Evolutionary conservation across 192 early-diverging fungal genomes (phyloP), one percentile per base, ranked within the genome.

Genomic region (Gamsiella multidivaricata): DNA sequence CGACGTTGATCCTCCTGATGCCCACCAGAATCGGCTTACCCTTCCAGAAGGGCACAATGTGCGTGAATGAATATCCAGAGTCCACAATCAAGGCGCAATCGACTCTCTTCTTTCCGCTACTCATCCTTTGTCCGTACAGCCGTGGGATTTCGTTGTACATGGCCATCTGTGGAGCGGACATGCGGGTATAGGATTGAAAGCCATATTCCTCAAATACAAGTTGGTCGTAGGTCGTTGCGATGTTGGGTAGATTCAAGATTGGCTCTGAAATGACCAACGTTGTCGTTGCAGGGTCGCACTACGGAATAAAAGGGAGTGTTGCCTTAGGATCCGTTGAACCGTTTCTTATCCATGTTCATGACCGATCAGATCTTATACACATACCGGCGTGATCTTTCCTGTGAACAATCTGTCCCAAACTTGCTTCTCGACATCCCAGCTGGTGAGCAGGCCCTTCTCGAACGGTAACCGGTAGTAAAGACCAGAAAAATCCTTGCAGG

Each of bases 191-290:
- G 0, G 83, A 64, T 3, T 79, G 26, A 72, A 96, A 96, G 51
- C 86, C 84, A 60, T 92, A 95, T 71, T 93, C 93, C 71, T 96
- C 95, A 84, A 94, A 96, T 12, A 93, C 75, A 5, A 96, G 85
- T 82, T 96, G 91, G 75, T 96, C 94, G 67, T 89, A 91, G 7
- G 82, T 70, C 17, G 86, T 74, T 54, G 89, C 90, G 46, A 95
- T 87, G 52, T 83, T 88, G 12, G 84, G 84, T 43, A 96, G 82
- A 79, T 96, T 96, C 64, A 95, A 89, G 46, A 85, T 85, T 18
- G 95, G 95, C 51, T 96, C 94, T 4, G 91, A 93, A 20, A 94
- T 53, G 8, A 92, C 29, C 15, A 96, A 70, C 10, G 73, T 80
- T 1, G 90, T 91, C 17, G 88, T 81, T 25, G 61, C 39, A 15